These are phyloP conservation scores for Schizosaccharomyces osmophilus DNA, from an alignment of 805 yeast species.

Conservation along the genomic window DNA sequence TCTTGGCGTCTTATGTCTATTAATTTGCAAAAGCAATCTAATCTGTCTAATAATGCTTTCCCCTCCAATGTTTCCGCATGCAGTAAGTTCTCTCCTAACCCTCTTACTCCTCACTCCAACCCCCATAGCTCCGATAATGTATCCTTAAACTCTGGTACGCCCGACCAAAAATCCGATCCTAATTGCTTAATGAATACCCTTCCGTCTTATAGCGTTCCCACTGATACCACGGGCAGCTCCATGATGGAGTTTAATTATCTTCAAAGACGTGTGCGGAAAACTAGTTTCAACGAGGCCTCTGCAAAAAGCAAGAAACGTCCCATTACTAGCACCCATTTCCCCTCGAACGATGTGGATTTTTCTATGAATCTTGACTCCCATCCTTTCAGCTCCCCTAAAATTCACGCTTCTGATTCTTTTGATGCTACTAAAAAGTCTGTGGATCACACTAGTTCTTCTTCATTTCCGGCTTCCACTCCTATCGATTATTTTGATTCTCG, in stretches of 20 bases:
- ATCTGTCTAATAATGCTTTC: background rate
- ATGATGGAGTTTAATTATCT: background rate
- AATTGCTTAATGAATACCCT: background rate
- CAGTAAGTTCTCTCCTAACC: background rate
- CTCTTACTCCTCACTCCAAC: background rate
- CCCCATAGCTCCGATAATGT: background rate
- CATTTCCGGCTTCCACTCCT: background rate
- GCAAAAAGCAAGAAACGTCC: constrained; percentile 1
- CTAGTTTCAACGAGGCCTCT: background rate
- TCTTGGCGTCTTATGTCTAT: constrained; percentile 73
- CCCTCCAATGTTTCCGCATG: background rate
- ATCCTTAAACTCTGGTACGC: background rate
- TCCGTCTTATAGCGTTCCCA: background rate
- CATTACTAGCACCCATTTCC: background rate
- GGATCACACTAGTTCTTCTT: background rate
- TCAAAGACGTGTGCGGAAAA: background rate
- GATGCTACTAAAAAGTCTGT: background rate
- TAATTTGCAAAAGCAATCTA: constrained; percentile 6
- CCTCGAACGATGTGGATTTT: background rate
- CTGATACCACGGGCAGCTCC: background rate
- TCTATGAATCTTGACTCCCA: background rate
- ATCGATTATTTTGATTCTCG: background rate
- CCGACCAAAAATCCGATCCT: background rate
- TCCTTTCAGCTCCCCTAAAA: background rate
- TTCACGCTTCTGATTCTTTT: background rate